Evolutionary conservation across 2,329 filamentous ascomycete genomes (phyloP), one percentile per base, ranked within the genome.

Genomic region (Aspergillus sp.): DNA sequence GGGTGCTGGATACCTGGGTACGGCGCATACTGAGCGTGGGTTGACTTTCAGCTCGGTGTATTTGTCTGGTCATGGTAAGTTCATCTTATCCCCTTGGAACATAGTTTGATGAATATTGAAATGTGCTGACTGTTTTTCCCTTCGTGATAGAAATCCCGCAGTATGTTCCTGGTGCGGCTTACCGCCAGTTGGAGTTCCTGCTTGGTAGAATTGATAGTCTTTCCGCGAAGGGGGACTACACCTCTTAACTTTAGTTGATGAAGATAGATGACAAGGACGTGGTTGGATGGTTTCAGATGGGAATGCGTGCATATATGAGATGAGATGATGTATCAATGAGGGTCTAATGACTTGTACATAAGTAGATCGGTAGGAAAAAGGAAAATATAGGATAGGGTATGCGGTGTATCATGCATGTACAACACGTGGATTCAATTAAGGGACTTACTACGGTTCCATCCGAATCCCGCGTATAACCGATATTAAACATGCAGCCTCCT

Each of bases 121-220:
- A 5, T 10, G 11, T 21, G 8, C 19, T 15, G 6, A 30, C 1
- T 13, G 11, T 13, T 13, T 2, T 5, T 15, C 2, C 11, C 7
- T 15, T 13, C n/a, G 30, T 19, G 13, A 6, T 36, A 69, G 68
- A 75, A 62, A 73, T 84, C 5, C 83, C 84, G 0, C 86, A 90
- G 73, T 92, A 90, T 69, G 84, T 86, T 17, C 88, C 90, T 0
- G 83, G 82, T 13, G 88, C 87, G 0, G 83, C 88, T 0, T 91
- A 90, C 71, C 80, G 90, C 36, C 88, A 91, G 60, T 72, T 94
- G 19, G 90, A 95, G 80, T 89, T 90, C 68, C 73, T 95, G 66
- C 80, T 96, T 1, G 91, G 91, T 0, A 80, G 90, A 41, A 86
- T 92, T 38, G 48, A 56, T 25, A 63, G 56, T 39, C 21, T 65